Evolutionary conservation across 2,329 filamentous ascomycete genomes (phyloP).

Genomic region (Sphaerulina populicola): DNA sequence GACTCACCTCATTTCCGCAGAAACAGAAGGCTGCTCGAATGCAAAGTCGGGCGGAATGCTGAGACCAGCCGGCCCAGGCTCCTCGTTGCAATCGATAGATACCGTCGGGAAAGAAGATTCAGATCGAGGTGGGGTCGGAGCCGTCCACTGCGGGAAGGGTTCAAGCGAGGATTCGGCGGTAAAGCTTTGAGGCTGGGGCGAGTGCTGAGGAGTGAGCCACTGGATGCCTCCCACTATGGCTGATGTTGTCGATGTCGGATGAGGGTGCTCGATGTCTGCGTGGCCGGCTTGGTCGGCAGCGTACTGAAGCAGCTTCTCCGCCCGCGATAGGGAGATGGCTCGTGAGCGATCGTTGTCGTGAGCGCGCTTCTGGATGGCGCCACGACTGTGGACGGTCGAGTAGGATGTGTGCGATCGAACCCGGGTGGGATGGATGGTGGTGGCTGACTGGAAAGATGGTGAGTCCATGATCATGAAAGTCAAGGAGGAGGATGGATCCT

Average conservation of each 20-base stretch:
- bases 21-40: constrained; percentile 24
- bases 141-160: constrained; percentile 28
- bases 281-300: constrained; percentile 21
- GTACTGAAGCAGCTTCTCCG: constrained; percentile 27
- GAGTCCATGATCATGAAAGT: constrained; percentile 29
- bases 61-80: constrained; percentile 21
- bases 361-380: constrained; percentile 27
- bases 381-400: constrained; percentile 23
- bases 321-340: constrained; percentile 27
- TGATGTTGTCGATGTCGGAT: background rate
- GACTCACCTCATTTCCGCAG: constrained; percentile 32
- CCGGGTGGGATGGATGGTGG: constrained; percentile 14
- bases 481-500: constrained; percentile 13
- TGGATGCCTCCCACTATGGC: constrained; percentile 16
- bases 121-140: constrained; percentile 30
- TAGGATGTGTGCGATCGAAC: constrained; percentile 25
- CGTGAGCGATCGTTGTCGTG: constrained; percentile 21
- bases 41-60: constrained; percentile 21
- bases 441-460: constrained; percentile 26
- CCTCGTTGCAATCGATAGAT: constrained; percentile 26
- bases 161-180: constrained; percentile 23
- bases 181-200: constrained; percentile 27
- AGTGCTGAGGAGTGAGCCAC: constrained; percentile 30
- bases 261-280: constrained; percentile 13
- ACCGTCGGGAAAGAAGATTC: constrained; percentile 30